phyloP scores from a whole-genome alignment of 78 protist genomes.

The Pigoraptor vietnamica region DNA sequence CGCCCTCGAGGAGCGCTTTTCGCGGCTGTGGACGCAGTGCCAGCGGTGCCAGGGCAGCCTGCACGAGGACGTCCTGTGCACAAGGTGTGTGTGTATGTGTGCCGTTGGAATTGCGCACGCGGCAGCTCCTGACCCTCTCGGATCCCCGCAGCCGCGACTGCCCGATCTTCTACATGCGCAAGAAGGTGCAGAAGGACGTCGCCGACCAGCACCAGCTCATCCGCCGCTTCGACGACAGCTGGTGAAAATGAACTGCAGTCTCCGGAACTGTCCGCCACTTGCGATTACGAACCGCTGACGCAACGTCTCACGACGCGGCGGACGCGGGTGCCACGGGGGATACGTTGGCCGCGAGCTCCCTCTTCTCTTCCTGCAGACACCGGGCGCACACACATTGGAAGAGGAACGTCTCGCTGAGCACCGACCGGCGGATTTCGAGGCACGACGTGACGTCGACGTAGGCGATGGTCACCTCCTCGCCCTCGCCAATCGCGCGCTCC shows the following conservation, averaged over 20 bases:
- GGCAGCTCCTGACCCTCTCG: not conserved
- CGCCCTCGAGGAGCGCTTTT: conserved; percentile 59
- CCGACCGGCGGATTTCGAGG: not conserved
- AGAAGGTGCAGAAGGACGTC: conserved; percentile 90
- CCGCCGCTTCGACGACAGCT: conserved; percentile 71
- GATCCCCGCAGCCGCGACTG: conserved; percentile 73
- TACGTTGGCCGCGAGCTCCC: too few species aligned
- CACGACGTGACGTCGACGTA: not conserved
- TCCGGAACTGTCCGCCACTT: too few species aligned
- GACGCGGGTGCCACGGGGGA: too few species aligned
- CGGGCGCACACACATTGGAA: not conserved
- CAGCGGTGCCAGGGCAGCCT: conserved; percentile 91
- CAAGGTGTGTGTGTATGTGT: not conserved
- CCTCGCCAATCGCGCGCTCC: not conserved
- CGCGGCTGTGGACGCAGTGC: conserved; percentile 96
- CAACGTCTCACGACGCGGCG: too few species aligned
- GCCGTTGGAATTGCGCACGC: not conserved
- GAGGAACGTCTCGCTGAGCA: too few species aligned
- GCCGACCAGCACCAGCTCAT: conserved; percentile 56
- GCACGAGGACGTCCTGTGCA: conserved; percentile 77
- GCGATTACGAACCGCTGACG: too few species aligned
- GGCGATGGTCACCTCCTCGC: not conserved
- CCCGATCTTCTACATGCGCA: conserved; percentile 96
- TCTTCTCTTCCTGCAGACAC: not conserved
- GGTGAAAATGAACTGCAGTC: too few species aligned